Percentiles rank a stretch among this genome's conserved stretches.
Conservation (phyloP, 2,329 filamentous ascomycete species). For the Coleophoma eucalyptorum region DNA sequence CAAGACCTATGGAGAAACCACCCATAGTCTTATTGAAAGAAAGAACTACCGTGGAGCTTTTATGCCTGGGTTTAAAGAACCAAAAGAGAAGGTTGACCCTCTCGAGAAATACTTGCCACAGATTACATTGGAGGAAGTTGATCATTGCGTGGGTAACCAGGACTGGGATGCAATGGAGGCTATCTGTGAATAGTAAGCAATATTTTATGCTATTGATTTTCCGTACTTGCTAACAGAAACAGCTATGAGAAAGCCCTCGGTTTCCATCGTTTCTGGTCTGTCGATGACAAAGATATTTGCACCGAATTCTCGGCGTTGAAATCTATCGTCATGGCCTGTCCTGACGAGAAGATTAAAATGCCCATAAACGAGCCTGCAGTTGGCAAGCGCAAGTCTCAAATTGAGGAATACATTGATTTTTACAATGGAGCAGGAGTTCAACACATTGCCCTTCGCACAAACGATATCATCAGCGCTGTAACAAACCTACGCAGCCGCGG, state of each 20-base stretch:
- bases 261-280: conserved; percentile 94
- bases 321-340: conserved; percentile 81
- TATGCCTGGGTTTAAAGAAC: conserved; percentile 71
- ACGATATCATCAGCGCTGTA: conserved; percentile 73
- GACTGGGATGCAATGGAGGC: conserved; percentile 81
- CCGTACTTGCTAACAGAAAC: not conserved
- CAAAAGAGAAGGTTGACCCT: conserved; percentile 25
- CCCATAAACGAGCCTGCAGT: conserved; percentile 90
- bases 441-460: conserved; percentile 81
- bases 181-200: conserved; percentile 43
- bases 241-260: conserved; percentile 76
- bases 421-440: conserved; percentile 85
- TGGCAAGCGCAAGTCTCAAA: conserved; percentile 85
- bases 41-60: conserved; percentile 67
- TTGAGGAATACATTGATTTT: conserved; percentile 86
- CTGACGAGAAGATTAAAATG: conserved; percentile 86
- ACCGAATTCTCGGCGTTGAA: conserved; percentile 85
- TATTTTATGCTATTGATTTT: too few species aligned
- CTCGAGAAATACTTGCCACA: conserved; percentile 44
- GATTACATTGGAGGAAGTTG: conserved; percentile 68
- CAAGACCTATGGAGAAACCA: conserved; percentile 87
- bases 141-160: conserved; percentile 94
- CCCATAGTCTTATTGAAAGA: conserved; percentile 79
- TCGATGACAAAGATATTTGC: conserved; percentile 87
- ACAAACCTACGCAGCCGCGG: conserved; percentile 73